These are phyloP conservation scores for Penicillium crystallinum DNA, from an alignment of 495 filamentous ascomycete species.

Conservation along the genomic window DNA sequence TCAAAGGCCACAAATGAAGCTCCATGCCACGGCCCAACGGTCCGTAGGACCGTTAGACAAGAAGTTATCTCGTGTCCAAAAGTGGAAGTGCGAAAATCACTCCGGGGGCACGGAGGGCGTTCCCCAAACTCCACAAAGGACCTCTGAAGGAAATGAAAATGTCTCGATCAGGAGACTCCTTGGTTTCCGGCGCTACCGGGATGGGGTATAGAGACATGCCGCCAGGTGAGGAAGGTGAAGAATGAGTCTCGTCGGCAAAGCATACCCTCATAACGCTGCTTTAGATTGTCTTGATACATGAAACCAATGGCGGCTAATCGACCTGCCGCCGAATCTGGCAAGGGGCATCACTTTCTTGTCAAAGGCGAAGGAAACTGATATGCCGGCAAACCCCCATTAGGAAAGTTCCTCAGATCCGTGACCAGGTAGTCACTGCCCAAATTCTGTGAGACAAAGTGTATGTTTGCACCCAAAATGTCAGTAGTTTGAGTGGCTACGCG, in stretches of 20 bases:
- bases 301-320: constrained; percentile 10
- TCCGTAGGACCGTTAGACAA: constrained; percentile 11
- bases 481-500: constrained; percentile 6
- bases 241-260: no score
- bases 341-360: background rate
- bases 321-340: background rate
- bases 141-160: background rate
- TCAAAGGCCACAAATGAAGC: background rate
- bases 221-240: no score
- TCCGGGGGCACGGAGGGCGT: constrained; percentile 26
- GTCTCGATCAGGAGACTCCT: background rate
- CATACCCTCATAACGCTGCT: no score
- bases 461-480: background rate
- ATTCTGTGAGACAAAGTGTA: no score
- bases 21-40: constrained; percentile 10
- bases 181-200: background rate
- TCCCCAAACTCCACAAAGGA: constrained; percentile 2
- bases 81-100: constrained; percentile 9
- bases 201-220: background rate
- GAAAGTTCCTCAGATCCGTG: constrained; percentile 10
- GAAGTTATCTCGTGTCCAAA: constrained; percentile 8
- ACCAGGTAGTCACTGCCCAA: constrained; percentile 7
- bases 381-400: background rate
- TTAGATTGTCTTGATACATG: background rate
- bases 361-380: background rate